A percentile compares a stretch with the other conserved stretches of the same genome.
These are phyloP conservation scores for Lasiodiplodia sp. DNA, from an alignment of 2,329 filamentous ascomycete species.

Conservation along the genomic window DNA sequence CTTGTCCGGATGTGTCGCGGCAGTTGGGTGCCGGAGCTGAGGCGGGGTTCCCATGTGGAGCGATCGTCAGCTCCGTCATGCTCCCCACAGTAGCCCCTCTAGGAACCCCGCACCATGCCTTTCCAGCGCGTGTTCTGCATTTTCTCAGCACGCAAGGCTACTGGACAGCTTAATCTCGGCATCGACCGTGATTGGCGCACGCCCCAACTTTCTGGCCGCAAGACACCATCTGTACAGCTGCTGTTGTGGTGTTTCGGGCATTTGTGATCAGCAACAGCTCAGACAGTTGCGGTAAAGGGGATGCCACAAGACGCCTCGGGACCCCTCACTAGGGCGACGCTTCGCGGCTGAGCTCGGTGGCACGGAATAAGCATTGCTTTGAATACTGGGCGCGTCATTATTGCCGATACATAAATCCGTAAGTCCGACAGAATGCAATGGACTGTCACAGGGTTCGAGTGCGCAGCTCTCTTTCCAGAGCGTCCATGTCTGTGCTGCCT, in stretches of 20 bases:
- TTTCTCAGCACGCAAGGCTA: constrained; percentile 9
- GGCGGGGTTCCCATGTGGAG: constrained; percentile 27
- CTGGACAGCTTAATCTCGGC: neutral
- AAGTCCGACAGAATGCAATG: constrained; percentile 17
- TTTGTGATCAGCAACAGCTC: constrained; percentile 1
- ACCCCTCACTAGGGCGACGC: constrained; percentile 6
- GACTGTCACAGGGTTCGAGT: constrained; percentile 16
- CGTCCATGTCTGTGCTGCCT: constrained; percentile 31
- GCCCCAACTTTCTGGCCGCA: neutral
- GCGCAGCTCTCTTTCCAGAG: constrained; percentile 29
- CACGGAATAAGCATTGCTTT: constrained; percentile 9
- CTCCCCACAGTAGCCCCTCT: constrained; percentile 26
- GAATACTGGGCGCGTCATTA: neutral
- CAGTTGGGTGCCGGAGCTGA: constrained; percentile 21
- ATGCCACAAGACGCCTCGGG: neutral
- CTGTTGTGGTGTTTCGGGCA: neutral
- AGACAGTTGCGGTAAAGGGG: constrained; percentile 15
- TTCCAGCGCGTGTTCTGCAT: constrained; percentile 1
- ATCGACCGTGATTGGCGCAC: neutral
- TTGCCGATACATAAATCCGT: constrained; percentile 18
- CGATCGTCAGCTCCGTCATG: constrained; percentile 27
- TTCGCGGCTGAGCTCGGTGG: neutral
- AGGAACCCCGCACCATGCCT: constrained; percentile 19
- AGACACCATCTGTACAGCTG: neutral
- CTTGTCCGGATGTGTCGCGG: constrained; percentile 16